These are phyloP conservation scores for Willaertia magna DNA, from an alignment of 208 protist species.

Conservation along the genomic window DNA sequence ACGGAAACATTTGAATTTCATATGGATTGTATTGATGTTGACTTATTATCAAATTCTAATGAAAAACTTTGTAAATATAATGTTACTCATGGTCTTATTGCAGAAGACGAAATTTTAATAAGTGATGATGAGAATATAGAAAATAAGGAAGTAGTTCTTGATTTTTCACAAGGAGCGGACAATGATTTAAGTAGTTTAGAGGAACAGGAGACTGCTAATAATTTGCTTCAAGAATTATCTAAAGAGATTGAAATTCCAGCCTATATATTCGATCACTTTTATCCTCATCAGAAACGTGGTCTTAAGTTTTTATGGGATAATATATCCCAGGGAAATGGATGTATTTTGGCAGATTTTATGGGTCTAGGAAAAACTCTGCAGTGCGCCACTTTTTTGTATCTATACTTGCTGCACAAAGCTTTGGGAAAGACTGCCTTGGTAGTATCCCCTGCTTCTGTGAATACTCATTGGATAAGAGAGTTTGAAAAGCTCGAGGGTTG, in stretches of 20 bases:
- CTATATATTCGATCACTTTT: background rate
- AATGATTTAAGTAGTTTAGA: too few relatives aligned
- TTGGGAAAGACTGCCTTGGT: background rate
- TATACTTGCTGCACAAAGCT: background rate
- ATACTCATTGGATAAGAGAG: background rate
- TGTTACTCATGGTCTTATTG: background rate
- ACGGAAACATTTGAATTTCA: background rate
- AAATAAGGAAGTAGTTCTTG: background rate
- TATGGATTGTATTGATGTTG: background rate
- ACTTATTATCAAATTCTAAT: background rate
- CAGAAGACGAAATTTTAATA: background rate
- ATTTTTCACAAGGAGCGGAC: background rate
- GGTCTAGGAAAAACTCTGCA: constrained; percentile 16
- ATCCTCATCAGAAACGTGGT: background rate
- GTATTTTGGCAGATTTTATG: constrained; percentile 20
- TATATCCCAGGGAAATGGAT: background rate
- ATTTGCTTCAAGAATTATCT: background rate
- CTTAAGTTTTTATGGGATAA: constrained; percentile 9
- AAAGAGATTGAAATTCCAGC: background rate
- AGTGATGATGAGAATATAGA: background rate
- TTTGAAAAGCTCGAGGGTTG: background rate
- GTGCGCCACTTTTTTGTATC: background rate
- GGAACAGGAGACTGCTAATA: background rate
- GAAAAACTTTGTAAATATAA: background rate
- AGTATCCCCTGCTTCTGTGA: background rate